Percentiles rank a stretch among this genome's conserved stretches.
These are phyloP conservation scores for Oenanthe javanica DNA, from an alignment of 140 eudicot genomes.

Conservation along the genomic window DNA sequence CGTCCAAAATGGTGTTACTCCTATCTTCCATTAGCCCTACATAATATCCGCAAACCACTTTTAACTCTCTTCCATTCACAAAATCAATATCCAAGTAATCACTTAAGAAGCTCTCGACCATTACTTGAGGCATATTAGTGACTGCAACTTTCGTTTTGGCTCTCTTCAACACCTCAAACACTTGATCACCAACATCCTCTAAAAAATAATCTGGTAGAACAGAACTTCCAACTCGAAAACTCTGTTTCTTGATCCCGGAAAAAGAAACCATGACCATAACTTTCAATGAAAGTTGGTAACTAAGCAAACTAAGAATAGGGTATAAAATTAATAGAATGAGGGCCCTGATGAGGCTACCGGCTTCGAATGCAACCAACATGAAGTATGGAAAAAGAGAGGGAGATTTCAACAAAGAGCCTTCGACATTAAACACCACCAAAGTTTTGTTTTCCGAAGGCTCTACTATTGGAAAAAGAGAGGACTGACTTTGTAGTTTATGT, in stretches of 20 bases:
- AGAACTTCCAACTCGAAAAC: conserved; percentile 45
- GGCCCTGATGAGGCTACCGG: conserved; percentile 56
- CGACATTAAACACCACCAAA: conserved; percentile 31
- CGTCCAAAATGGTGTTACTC: conserved; percentile 16
- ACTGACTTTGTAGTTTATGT: conserved; percentile 12
- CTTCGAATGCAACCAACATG: conserved; percentile 71
- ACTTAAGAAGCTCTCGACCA: conserved; percentile 59
- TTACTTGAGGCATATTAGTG: conserved; percentile 51
- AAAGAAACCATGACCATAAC: conserved; percentile 60
- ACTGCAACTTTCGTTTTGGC: conserved; percentile 47
- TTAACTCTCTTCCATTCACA: conserved; percentile 51
- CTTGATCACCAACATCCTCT: conserved; percentile 63
- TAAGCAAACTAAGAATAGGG: conserved; percentile 37
- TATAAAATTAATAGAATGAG: conserved; percentile 34
- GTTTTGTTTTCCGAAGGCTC: conserved; percentile 26
- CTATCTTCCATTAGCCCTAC: conserved; percentile 56
- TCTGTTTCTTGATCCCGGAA: conserved; percentile 46
- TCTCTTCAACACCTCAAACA: conserved; percentile 44
- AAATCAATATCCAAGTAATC: conserved; percentile 57
- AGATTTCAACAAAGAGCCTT: conserved; percentile 47
- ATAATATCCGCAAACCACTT: conserved; percentile 45
- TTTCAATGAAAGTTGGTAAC: conserved; percentile 27
- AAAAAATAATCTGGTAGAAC: conserved; percentile 58
- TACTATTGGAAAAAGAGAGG: background rate
- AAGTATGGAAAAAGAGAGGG: conserved; percentile 57